Evolutionary conservation across 2,329 filamentous ascomycete genomes (phyloP).

Genomic region (Aspergillus nomiae): DNA sequence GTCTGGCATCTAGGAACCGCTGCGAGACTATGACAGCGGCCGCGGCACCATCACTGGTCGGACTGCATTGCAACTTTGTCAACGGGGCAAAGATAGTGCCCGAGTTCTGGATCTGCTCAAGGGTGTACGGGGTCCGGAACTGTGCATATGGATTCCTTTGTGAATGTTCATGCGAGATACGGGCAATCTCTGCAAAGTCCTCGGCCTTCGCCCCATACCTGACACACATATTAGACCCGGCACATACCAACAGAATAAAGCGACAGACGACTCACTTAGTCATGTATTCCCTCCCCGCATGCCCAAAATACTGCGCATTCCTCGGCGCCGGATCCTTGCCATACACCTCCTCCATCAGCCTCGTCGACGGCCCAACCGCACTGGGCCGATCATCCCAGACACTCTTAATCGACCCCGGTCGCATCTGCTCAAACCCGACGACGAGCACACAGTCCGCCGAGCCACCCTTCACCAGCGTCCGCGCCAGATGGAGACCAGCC

Average conservation of each 20-base stretch:
- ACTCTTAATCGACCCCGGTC: conserved; percentile 58
- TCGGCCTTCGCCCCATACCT: conserved; percentile 77
- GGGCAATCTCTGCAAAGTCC: conserved; percentile 92
- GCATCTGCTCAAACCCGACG: conserved; percentile 99
- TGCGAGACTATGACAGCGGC: conserved; percentile 87
- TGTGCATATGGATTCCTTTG: conserved; percentile 92
- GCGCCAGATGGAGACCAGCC: conserved; percentile 79
- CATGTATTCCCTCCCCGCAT: conserved; percentile 90
- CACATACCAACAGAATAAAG: neutral
- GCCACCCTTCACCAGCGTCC: conserved; percentile 75
- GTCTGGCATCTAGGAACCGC: conserved; percentile 78
- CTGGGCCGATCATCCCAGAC: conserved; percentile 65
- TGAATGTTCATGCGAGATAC: conserved; percentile 91
- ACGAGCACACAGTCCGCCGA: conserved; percentile 88
- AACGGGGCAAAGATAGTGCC: conserved; percentile 80
- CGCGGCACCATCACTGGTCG: conserved; percentile 87
- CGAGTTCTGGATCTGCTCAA: conserved; percentile 73
- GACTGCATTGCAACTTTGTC: conserved; percentile 97
- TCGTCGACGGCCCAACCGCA: conserved; percentile 68
- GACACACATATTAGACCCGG: neutral
- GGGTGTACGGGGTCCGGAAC: conserved; percentile 86
- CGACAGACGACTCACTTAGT: conserved; percentile 65
- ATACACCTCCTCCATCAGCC: conserved; percentile 79
- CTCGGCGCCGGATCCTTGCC: conserved; percentile 79
- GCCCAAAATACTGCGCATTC: conserved; percentile 91